phyloP scores from a whole-genome alignment of 345 rosid species.

The Hypericum androsaemum region DNA sequence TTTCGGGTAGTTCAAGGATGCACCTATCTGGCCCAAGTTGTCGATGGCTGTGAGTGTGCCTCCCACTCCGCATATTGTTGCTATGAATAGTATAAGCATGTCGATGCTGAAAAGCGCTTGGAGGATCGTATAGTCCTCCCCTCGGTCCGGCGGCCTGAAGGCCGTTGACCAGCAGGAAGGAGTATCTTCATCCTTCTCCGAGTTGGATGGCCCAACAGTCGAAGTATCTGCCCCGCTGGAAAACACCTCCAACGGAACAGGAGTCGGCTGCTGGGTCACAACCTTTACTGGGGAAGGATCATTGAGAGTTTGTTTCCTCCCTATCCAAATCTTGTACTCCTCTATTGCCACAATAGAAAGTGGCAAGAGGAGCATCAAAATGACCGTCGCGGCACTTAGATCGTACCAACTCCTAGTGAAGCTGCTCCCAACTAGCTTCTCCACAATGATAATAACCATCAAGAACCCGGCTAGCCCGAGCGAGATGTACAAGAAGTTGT shows the following conservation, averaged over 20 bases:
- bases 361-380: conserved; percentile 1
- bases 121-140: conserved; percentile 3
- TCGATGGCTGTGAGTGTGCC: conserved; percentile 6
- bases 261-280: not conserved
- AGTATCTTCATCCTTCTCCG: not conserved
- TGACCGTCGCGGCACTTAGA: not conserved
- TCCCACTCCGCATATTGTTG: conserved; percentile 3
- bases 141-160: conserved; percentile 3
- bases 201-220: too few relatives aligned
- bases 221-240: too few relatives aligned
- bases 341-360: not conserved
- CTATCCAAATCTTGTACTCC: conserved; percentile 5
- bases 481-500: conserved; percentile 7
- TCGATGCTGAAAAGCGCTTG: conserved; percentile 6
- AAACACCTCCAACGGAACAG: too few relatives aligned
- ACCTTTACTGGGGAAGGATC: not conserved
- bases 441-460: not conserved
- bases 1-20: conserved; percentile 1
- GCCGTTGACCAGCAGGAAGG: conserved; percentile 5
- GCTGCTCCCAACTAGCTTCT: not conserved
- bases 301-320: not conserved
- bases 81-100: conserved; percentile 3
- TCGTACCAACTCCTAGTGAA: conserved; percentile 2
- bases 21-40: conserved; percentile 6
- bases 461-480: conserved; percentile 8